A percentile compares a stretch with the other conserved stretches of the same genome.
Evolutionary conservation across 306 rosid genomes (phyloP).

Genomic region (Crotalaria pallida): DNA sequence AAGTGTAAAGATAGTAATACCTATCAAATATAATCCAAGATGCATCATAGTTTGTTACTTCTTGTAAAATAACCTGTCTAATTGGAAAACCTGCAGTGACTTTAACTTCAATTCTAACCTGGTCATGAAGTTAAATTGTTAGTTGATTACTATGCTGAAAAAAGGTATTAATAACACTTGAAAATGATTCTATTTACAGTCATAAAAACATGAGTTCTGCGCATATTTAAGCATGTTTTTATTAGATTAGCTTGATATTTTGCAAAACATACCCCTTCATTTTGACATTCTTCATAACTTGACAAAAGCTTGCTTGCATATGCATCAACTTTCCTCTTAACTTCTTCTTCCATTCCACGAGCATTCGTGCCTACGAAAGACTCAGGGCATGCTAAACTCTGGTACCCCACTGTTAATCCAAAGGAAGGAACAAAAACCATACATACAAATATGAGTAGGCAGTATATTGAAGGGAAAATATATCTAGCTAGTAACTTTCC

Average conservation of each 20-base stretch:
- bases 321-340: slow-evolving; percentile 54
- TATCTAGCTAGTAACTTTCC: neutral
- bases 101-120: slow-evolving; percentile 69
- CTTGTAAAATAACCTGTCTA: slow-evolving; percentile 63
- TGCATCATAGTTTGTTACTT: slow-evolving; percentile 44
- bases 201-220: neutral
- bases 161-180: neutral
- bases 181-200: neutral
- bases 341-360: slow-evolving; percentile 74
- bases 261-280: slow-evolving; percentile 38
- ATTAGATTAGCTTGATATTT: neutral
- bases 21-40: slow-evolving; percentile 79
- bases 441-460: neutral
- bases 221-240: neutral
- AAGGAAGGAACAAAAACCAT: neutral
- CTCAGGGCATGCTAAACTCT: slow-evolving; percentile 46
- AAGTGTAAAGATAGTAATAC: slow-evolving; percentile 23
- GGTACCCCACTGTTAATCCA: slow-evolving; percentile 64
- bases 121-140: slow-evolving; percentile 1
- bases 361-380: slow-evolving; percentile 44
- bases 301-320: slow-evolving; percentile 53
- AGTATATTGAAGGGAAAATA: neutral
- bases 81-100: slow-evolving; percentile 73
- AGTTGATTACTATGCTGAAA: neutral
- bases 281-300: slow-evolving; percentile 44